Base-by-base conservation (phyloP, 2,329 filamentous ascomycete species). In the Colletotrichum sojae region DNA sequence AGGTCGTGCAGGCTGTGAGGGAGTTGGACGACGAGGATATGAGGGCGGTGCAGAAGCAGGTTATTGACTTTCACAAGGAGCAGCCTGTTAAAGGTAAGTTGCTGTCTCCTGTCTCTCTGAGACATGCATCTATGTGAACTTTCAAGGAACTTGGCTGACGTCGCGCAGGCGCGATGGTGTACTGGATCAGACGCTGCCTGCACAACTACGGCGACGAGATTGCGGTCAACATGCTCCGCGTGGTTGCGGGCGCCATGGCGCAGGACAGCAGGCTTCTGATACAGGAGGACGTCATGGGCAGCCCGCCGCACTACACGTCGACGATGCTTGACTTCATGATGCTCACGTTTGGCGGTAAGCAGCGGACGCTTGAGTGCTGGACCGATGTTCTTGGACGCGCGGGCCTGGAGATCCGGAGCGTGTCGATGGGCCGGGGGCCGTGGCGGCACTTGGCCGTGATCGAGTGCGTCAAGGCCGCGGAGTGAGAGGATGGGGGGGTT, bases 151-250 rank as follows among this genome's bases (percentile, higher is more conserved):
- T 36, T 36, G 31, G 31, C 31, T 36, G 31, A 36, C 31, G 31
- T 36, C 40, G 40, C 18, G 40, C 31, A 80, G 79, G 77, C 3
- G 80, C 81, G 6, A 69, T 78, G 16, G 70, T 78, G 6, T 82
- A 82, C 71, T 78, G 75, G 73, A 78, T 79, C 65, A 75, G 75
- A 45, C 77, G 78, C n/a, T 78, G 78, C 52, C 75, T 83, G 4
- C 81, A 83, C 65, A 78, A 82, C 65, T 82, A 81, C 71, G 71
- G 75, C 31, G 79, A 81, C 63, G 73, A 75, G 2, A 71, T 76
- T 13, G 75, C 74, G 5, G 73, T 77, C 2, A 63, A 72, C 43
- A 81, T 82, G 9, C 73, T 82, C 22, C 59, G 74, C 61, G 73
- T 75, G 12, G 62, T 80, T 3, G 67, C 73, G 1, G 71, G 71